Percentiles rank a stretch among this genome's conserved stretches.
Evolutionary conservation across 2,329 filamentous ascomycete genomes (phyloP).

Genomic region (Fusarium stilboides): DNA sequence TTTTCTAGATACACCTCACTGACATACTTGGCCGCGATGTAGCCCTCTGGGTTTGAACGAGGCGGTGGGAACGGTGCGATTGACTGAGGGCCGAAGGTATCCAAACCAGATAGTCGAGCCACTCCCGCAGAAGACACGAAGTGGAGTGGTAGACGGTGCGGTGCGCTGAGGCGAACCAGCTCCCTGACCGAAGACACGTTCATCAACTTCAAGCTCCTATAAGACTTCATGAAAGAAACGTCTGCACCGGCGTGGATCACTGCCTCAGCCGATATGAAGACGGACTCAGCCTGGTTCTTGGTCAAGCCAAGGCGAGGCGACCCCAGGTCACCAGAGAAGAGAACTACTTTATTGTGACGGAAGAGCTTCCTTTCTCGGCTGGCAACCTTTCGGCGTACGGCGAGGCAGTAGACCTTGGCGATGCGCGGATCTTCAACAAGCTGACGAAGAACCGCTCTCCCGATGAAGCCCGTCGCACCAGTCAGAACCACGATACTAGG

Average conservation of each 20-base stretch:
- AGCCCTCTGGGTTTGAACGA: conserved; percentile 47
- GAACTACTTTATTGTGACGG: neutral
- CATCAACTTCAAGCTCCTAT: conserved; percentile 44
- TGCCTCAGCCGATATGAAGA: conserved; percentile 55
- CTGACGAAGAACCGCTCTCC: neutral
- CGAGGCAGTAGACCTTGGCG: conserved; percentile 3
- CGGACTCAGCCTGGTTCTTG: conserved; percentile 36
- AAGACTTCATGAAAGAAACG: conserved; percentile 53
- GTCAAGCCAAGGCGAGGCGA: neutral
- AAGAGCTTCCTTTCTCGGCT: neutral
- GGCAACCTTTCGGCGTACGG: neutral
- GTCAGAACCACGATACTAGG: neutral
- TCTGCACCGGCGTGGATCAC: conserved; percentile 67
- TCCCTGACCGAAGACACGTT: conserved; percentile 53
- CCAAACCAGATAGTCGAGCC: neutral
- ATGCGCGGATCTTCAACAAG: neutral
- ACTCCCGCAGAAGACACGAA: conserved; percentile 55
- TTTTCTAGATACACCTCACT: conserved; percentile 52
- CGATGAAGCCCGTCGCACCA: conserved; percentile 9
- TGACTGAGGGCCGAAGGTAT: conserved; percentile 2
- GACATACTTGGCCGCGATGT: conserved; percentile 54
- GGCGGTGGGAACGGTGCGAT: conserved; percentile 2
- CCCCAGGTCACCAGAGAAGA: neutral
- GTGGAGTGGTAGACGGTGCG: conserved; percentile 53
- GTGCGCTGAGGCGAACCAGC: conserved; percentile 45